Evolutionary conservation across 441 rosid species (phyloP).

Genomic region (Gossypium armourianum): DNA sequence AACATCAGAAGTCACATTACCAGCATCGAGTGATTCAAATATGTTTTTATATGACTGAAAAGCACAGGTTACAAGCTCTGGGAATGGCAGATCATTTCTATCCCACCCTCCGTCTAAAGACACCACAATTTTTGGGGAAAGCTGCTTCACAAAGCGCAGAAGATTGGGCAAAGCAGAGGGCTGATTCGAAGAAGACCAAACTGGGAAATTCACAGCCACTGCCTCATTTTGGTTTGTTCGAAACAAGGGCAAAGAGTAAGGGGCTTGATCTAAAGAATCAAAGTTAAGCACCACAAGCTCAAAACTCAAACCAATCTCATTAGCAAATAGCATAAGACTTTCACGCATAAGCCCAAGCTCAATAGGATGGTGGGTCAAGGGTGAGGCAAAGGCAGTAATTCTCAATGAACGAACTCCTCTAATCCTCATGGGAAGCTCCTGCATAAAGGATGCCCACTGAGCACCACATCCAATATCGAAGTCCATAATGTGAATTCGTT

Average conservation of each 20-base stretch:
- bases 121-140: conserved; percentile 52
- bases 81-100: conserved; percentile 40
- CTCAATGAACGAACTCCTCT: conserved; percentile 39
- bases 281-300: conserved; percentile 48
- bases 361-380: conserved; percentile 35
- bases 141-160: conserved; percentile 46
- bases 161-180: conserved; percentile 38
- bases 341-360: conserved; percentile 48
- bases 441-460: conserved; percentile 71
- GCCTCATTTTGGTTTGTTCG: conserved; percentile 31
- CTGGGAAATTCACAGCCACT: conserved; percentile 50
- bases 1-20: conserved; percentile 30
- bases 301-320: conserved; percentile 36
- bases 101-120: conserved; percentile 43
- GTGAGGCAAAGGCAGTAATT: conserved; percentile 56
- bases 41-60: conserved; percentile 37
- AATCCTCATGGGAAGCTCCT: conserved; percentile 44
- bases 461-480: conserved; percentile 63
- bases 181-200: conserved; percentile 32
- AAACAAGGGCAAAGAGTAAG: conserved; percentile 28
- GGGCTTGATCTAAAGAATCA: conserved; percentile 34
- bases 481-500: conserved; percentile 44
- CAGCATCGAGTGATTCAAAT: conserved; percentile 55
- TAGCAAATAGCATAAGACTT: conserved; percentile 45
- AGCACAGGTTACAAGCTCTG: conserved; percentile 40